These are phyloP conservation scores for Plenodomus tracheiphilus DNA, from an alignment of 2,329 filamentous ascomycete genomes.

Conservation along the genomic window DNA sequence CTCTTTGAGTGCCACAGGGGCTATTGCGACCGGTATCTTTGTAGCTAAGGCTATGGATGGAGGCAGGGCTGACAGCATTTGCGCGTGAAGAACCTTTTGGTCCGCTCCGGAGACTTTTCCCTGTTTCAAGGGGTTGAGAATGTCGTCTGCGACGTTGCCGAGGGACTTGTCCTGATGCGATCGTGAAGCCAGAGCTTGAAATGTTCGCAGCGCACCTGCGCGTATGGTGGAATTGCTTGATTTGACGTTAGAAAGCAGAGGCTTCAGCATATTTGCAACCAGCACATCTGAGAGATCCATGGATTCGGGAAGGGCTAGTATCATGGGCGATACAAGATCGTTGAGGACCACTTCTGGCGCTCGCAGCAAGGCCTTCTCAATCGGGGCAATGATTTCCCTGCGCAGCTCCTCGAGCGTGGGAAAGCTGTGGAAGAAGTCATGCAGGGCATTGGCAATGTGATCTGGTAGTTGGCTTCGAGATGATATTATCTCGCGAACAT, in stretches of 20 bases:
- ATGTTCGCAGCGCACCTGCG: constrained; percentile 73
- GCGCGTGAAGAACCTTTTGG: constrained; percentile 79
- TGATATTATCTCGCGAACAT: constrained; percentile 79
- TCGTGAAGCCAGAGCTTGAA: constrained; percentile 68
- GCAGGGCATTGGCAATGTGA: constrained; percentile 72
- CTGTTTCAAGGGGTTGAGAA: constrained; percentile 76
- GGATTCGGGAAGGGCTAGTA: constrained; percentile 67
- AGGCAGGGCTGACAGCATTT: constrained; percentile 66
- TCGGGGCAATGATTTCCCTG: constrained; percentile 73
- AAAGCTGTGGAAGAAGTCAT: constrained; percentile 82
- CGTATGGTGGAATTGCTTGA: constrained; percentile 82
- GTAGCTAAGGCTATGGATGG: constrained; percentile 64
- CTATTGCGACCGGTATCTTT: constrained; percentile 69
- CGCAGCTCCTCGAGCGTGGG: constrained; percentile 73
- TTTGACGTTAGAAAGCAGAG: constrained; percentile 85
- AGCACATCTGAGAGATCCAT: constrained; percentile 80
- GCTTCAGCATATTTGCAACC: constrained; percentile 75
- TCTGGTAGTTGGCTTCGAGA: constrained; percentile 72
- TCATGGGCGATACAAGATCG: constrained; percentile 74
- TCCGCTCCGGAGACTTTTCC: constrained; percentile 85
- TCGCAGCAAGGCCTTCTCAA: constrained; percentile 87
- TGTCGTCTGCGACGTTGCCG: constrained; percentile 73
- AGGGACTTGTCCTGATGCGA: constrained; percentile 63
- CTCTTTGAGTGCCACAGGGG: constrained; percentile 75
- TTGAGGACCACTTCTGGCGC: constrained; percentile 87